Evolutionary conservation across 192 early-diverging fungal species (phyloP), one percentile per base, ranked within the genome.

Genomic region (Coemansia reversa): DNA sequence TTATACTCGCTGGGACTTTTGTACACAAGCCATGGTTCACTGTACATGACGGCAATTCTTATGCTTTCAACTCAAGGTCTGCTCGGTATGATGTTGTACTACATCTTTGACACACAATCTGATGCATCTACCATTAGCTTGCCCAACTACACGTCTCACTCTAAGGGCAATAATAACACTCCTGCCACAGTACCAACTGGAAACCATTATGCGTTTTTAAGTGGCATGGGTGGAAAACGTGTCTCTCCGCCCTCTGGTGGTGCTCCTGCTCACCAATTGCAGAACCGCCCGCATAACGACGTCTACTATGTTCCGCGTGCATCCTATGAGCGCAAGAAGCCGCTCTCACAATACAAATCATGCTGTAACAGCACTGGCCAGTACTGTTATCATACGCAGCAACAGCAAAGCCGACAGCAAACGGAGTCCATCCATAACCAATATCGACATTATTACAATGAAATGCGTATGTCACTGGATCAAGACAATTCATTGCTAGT

Each of bases 31-130:
- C 42, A 30, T 7, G 50, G 53, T 1, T n/a, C 20, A 0, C 39
- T 69, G 20, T 79, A 79, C 48, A 29, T 51, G 2, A 64, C 35
- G 0, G 76, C 76, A 1, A 64, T 67, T 6, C 63, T 79, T 7
- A 14, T 79, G 30, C 61, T 79, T 12, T 79, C 76, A 11, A 52
- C 60, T 2, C 76, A 79, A 60, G 76, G 76, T 3, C 27, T 66
- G 1, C 23, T 79, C 47, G 76, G 73, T 20, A 79, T 79, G 76
- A 60, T 72, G 27, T 42, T 79, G 25, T 79, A 79, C 53, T 66
- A 74, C 60, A 67, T 74, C 0, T 79, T 74, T 57, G 76, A 79
- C 45, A 79, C 67, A 47, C 76, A 79, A 9, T 51, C 64, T 18
- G 63, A 79, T 19, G 49, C 55, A 7, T 64, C 76, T 5, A 60